Conservation (phyloP, 1,284 basidiomycete species). For the Fomitopsis palustris region DNA sequence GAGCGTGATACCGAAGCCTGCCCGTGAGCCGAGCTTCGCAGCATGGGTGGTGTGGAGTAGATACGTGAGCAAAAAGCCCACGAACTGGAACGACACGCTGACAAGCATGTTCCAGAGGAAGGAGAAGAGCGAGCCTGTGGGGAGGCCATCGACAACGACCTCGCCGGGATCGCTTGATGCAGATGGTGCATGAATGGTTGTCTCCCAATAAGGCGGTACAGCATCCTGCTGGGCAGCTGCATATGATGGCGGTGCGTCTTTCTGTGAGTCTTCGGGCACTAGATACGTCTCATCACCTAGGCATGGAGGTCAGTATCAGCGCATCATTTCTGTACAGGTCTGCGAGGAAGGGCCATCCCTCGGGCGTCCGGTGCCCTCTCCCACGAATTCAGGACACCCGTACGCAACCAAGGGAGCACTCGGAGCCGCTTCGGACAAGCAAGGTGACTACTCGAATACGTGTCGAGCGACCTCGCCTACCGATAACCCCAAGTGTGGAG, state of each 20-base stretch:
- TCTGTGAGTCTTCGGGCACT: constrained; percentile 77
- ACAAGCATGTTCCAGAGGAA: constrained; percentile 94
- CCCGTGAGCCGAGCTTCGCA: constrained; percentile 90
- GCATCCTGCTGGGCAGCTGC: constrained; percentile 90
- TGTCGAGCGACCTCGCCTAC: too few species aligned
- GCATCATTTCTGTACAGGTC: background rate
- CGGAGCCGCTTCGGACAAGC: too few species aligned
- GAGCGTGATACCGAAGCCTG: constrained; percentile 92
- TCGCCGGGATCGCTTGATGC: constrained; percentile 49
- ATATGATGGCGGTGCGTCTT: constrained; percentile 87
- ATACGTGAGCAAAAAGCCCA: constrained; percentile 94
- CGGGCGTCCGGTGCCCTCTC: background rate
- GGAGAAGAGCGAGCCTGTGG: constrained; percentile 79
- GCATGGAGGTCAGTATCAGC: background rate
- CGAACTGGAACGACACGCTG: constrained; percentile 95
- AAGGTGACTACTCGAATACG: too few species aligned
- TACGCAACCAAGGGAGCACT: too few species aligned
- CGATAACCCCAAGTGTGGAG: background rate
- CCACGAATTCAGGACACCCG: background rate
- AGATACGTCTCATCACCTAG: constrained; percentile 69
- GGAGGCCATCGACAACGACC: constrained; percentile 72
- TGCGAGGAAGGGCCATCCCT: background rate
- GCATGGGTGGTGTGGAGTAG: constrained; percentile 94
- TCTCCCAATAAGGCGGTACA: constrained; percentile 98
- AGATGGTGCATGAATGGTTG: constrained; percentile 85